Conservation (phyloP, 2,329 filamentous ascomycete species). For the Rhynchosporium secalis region DNA sequence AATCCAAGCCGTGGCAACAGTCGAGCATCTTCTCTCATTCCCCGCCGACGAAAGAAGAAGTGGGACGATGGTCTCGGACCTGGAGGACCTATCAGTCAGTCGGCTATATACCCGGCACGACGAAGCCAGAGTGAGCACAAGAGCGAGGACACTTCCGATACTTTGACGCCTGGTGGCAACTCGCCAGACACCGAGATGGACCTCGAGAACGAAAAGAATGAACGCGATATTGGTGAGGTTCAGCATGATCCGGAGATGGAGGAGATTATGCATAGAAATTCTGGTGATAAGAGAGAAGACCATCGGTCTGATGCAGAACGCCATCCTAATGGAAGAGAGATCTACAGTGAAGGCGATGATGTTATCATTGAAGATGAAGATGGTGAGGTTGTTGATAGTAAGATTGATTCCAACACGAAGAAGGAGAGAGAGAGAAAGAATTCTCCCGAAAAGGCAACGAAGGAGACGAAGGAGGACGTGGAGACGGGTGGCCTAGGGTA, state of each 20-base stretch:
- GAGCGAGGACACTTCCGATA: conserved; percentile 36
- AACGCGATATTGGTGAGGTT: conserved; percentile 37
- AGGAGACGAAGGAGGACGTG: conserved; percentile 42
- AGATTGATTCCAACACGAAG: conserved; percentile 45
- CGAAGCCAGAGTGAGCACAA: conserved; percentile 33
- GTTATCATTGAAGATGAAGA: conserved; percentile 83
- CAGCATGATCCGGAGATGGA: conserved; percentile 42
- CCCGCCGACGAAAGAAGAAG: conserved; percentile 64
- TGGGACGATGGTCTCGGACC: conserved; percentile 72
- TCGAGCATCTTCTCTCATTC: conserved; percentile 59
- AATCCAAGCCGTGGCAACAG: conserved; percentile 50
- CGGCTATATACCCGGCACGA: conserved; percentile 74
- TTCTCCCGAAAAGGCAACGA: conserved; percentile 43
- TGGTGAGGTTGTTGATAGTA: conserved; percentile 77
- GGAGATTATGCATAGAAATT: conserved; percentile 37
- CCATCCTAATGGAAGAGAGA: conserved; percentile 52
- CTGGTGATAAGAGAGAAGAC: conserved; percentile 40
- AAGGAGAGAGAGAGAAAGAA: conserved; percentile 48
- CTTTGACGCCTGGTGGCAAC: conserved; percentile 36
- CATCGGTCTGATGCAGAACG: conserved; percentile 37
- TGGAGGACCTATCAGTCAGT: conserved; percentile 85
- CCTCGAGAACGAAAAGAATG: conserved; percentile 39
- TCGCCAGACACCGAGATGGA: conserved; percentile 33
- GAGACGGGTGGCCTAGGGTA: conserved; percentile 37
- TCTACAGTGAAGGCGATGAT: conserved; percentile 78